Percentiles rank a stretch among this genome's conserved stretches.
These are phyloP conservation scores for Trichoderma citrinoviride DNA, from an alignment of 2,329 filamentous ascomycete species.

Conservation along the genomic window DNA sequence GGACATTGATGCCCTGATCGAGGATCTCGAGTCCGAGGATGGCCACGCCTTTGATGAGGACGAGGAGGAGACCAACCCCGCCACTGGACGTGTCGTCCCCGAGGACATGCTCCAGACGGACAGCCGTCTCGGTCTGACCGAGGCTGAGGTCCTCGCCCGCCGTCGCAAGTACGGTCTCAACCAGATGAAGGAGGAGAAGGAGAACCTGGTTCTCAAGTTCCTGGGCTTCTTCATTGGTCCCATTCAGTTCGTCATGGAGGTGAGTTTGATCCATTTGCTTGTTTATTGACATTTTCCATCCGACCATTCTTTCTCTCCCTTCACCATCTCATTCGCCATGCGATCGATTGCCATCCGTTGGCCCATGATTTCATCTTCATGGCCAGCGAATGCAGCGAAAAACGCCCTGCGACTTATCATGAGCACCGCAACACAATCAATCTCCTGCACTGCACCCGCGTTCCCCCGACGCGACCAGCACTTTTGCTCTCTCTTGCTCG, in stretches of 20 bases:
- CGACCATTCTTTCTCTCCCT: no score
- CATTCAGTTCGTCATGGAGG: constrained; percentile 94
- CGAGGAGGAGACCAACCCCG: constrained; percentile 48
- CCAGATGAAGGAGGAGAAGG: constrained; percentile 88
- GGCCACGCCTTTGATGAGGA: constrained; percentile 64
- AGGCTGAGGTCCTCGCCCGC: constrained; percentile 61
- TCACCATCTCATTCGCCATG: neutral
- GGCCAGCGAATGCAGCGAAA: no score
- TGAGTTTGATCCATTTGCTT: constrained; percentile 38
- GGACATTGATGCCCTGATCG: constrained; percentile 82
- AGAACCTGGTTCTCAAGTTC: constrained; percentile 82
- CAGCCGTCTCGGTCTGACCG: constrained; percentile 67
- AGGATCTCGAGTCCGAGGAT: constrained; percentile 81
- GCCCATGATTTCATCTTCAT: neutral
- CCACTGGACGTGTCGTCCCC: constrained; percentile 61
- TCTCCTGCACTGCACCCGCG: no score
- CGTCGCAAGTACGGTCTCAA: constrained; percentile 79
- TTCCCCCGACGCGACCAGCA: constrained; percentile 6
- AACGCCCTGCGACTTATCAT: constrained; percentile 18
- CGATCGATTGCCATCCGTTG: neutral
- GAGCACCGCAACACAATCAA: no score
- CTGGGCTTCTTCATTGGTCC: constrained; percentile 79
- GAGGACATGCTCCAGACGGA: constrained; percentile 79
- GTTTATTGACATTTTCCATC: no score
- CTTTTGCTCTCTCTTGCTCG: neutral